phyloP scores from a whole-genome alignment of 305 asterid genomes.

The Lippia alba region DNA sequence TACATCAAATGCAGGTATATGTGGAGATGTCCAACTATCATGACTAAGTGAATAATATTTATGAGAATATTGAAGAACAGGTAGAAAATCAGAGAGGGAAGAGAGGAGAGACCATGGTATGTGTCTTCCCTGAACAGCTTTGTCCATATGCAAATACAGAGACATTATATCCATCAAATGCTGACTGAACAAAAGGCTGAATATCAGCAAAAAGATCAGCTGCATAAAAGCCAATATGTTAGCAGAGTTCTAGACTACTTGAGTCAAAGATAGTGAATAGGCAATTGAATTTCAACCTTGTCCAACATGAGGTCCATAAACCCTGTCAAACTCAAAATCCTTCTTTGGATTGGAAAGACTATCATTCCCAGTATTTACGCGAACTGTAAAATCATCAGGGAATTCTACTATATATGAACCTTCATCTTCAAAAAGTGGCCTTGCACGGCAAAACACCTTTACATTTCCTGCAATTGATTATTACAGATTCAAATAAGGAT shows the following conservation, averaged over 20 bases:
- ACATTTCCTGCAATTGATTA: conserved; percentile 75
- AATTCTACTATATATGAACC: conserved; percentile 84
- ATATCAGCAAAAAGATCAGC: conserved; percentile 90
- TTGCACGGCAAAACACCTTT: conserved; percentile 89
- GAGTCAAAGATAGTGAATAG: conserved; percentile 29
- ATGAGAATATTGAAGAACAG: conserved; percentile 23
- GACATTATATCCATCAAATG: conserved; percentile 95
- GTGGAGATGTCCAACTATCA: conserved; percentile 19
- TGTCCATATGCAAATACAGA: conserved; percentile 91
- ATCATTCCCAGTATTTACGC: conserved; percentile 84
- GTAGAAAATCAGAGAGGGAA: conserved; percentile 33
- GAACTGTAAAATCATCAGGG: conserved; percentile 83
- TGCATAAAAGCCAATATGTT: conserved; percentile 55
- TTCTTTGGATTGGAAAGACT: conserved; percentile 81
- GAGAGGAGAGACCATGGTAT: conserved; percentile 81
- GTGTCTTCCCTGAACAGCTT: conserved; percentile 86
- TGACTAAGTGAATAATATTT: conserved; percentile 8
- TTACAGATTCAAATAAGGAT: conserved; percentile 34
- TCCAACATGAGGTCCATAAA: conserved; percentile 97
- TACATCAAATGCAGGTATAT: conserved; percentile 21
- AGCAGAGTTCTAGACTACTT: conserved; percentile 41
- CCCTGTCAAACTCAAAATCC: conserved; percentile 97
- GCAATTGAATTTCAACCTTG: conserved; percentile 62
- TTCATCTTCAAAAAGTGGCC: conserved; percentile 97
- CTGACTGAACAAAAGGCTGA: conserved; percentile 99